These are phyloP conservation scores for Podospora tetraspora DNA, from an alignment of 495 filamentous ascomycete genomes.

Conservation along the genomic window DNA sequence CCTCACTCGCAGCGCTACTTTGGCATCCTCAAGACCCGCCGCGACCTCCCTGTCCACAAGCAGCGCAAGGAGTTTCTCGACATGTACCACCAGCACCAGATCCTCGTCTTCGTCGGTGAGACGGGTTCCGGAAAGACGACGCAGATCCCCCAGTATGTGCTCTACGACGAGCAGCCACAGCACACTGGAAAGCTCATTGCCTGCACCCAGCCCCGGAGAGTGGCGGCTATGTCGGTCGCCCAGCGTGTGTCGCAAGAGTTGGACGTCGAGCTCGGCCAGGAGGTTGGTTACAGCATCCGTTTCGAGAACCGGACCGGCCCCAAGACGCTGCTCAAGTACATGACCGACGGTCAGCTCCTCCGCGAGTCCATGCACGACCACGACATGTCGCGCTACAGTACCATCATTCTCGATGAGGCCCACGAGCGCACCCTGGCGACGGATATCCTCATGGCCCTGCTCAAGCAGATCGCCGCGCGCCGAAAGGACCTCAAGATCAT, in stretches of 20 bases:
- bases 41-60: slow-evolving; percentile 81
- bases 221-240: slow-evolving; percentile 98
- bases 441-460: slow-evolving; percentile 90
- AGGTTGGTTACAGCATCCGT: slow-evolving; percentile 98
- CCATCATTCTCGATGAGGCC: slow-evolving; percentile 96
- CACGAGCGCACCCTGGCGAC: slow-evolving; percentile 95
- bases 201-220: slow-evolving; percentile 96
- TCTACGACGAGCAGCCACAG: slow-evolving; percentile 94
- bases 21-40: slow-evolving; percentile 73
- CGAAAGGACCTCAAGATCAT: slow-evolving; percentile 89
- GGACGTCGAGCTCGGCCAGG: slow-evolving; percentile 88
- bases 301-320: slow-evolving; percentile 92
- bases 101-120: slow-evolving; percentile 97
- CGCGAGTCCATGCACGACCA: slow-evolving; percentile 98
- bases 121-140: slow-evolving; percentile 99
- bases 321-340: slow-evolving; percentile 96
- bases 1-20: slow-evolving; percentile 80
- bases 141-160: slow-evolving; percentile 96
- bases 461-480: slow-evolving; percentile 77
- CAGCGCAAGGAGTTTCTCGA: slow-evolving; percentile 93
- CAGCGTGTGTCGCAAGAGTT: slow-evolving; percentile 97
- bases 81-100: slow-evolving; percentile 87
- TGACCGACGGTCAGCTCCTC: slow-evolving; percentile 99
- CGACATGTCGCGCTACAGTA: slow-evolving; percentile 84
- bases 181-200: slow-evolving; percentile 79